These are phyloP conservation scores for Aspergillus nidulans DNA, from an alignment of 495 filamentous ascomycete species.

Conservation along the genomic window DNA sequence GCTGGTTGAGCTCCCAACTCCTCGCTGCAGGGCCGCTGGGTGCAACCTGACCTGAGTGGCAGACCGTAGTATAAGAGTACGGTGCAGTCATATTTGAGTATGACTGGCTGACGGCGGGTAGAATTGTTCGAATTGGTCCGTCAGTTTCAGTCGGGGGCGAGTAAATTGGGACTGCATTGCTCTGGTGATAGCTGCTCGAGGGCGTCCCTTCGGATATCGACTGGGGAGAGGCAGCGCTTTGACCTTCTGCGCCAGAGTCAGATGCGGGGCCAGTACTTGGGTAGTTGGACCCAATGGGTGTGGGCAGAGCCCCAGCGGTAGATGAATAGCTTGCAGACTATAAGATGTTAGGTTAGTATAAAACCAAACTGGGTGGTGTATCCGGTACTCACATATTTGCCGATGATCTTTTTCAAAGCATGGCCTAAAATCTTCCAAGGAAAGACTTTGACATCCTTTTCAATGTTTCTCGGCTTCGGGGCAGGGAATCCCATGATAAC, in stretches of 20 bases:
- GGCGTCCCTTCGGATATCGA: constrained; percentile 38
- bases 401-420: constrained; percentile 93
- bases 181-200: constrained; percentile 28
- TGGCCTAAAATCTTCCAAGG: constrained; percentile 79
- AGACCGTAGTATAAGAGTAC: constrained; percentile 35
- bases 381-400: constrained; percentile 77
- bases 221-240: constrained; percentile 39
- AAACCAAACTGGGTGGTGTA: constrained; percentile 11
- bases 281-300: constrained; percentile 36
- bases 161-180: constrained; percentile 26
- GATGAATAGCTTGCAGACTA: constrained; percentile 53
- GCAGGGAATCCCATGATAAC: constrained; percentile 96
- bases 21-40: constrained; percentile 24
- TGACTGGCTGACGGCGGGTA: constrained; percentile 29
- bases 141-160: constrained; percentile 24
- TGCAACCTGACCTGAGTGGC: constrained; percentile 28
- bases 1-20: constrained; percentile 35
- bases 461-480: constrained; percentile 94
- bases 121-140: constrained; percentile 25
- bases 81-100: constrained; percentile 27
- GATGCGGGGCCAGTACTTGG: constrained; percentile 37
- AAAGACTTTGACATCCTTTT: constrained; percentile 98
- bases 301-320: constrained; percentile 41
- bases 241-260: constrained; percentile 38
- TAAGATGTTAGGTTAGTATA: constrained; percentile 10